Conservation (phyloP, 192 early-diverging fungal genomes). For the Pilobolus umbonatus region DNA sequence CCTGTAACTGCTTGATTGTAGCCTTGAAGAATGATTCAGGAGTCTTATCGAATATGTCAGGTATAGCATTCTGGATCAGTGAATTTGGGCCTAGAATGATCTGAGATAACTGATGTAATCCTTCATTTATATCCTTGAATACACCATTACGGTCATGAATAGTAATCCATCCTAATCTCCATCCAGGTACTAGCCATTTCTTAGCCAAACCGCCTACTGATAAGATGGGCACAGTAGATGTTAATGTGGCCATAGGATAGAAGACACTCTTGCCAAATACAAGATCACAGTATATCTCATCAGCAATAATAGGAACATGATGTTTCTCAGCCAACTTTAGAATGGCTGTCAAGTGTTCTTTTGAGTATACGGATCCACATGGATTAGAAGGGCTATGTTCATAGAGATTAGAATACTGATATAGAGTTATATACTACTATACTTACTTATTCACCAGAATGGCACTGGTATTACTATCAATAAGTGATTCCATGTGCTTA, state of each 20-base stretch:
- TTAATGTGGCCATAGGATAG: conserved; percentile 66
- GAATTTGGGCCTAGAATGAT: conserved; percentile 81
- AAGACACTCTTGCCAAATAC: conserved; percentile 64
- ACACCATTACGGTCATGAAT: conserved; percentile 66
- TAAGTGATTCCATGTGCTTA: conserved; percentile 69
- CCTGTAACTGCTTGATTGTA: conserved; percentile 65
- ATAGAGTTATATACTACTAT: neutral
- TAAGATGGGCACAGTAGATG: conserved; percentile 77
- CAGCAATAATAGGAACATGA: conserved; percentile 78
- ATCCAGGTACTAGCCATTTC: conserved; percentile 88
- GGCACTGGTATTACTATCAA: conserved; percentile 75
- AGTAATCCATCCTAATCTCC: conserved; percentile 87
- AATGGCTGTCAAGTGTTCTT: conserved; percentile 66
- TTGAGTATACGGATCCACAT: conserved; percentile 82
- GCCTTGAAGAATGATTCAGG: conserved; percentile 62
- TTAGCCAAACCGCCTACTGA: conserved; percentile 84
- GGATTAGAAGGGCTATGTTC: conserved; percentile 72
- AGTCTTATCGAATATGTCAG: conserved; percentile 70
- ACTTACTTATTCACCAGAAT: conserved; percentile 78
- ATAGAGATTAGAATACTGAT: neutral
- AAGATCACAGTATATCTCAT: conserved; percentile 91
- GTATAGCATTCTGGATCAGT: conserved; percentile 70
- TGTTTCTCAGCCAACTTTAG: conserved; percentile 68
- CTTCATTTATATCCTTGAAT: conserved; percentile 59
- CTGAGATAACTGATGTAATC: conserved; percentile 67